Base-by-base conservation (phyloP, 164 flowering plant species). In the Magnolia officinalis region DNA sequence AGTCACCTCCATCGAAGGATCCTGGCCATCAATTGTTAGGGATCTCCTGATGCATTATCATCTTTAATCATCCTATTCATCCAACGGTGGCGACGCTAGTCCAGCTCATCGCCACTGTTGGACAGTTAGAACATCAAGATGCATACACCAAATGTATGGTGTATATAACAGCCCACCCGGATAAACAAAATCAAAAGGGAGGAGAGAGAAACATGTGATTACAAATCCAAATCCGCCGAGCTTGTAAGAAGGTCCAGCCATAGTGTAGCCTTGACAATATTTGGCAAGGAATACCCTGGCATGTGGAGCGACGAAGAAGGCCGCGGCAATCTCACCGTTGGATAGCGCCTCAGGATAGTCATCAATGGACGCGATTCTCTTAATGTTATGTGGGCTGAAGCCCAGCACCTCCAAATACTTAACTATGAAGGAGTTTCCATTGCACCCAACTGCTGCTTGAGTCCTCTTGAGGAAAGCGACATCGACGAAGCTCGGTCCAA, bases 271-370 rank as follows among this genome's bases (percentile, higher is more conserved):
- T 13, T 63, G 16, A 75, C 87, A 81, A 70, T 86, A 64, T 24
- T 50, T 70, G 18, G 78, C 76, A 29, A 89, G 81, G 23, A 89
- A 77, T 2, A 79, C 65, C 76, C 76, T 86, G 58, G 81, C 72
- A 72, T 83, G 83, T 8, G 89, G 89, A 37, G 72, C 74, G 71
- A 86, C 89, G 52, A 83, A 86, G 24, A 87, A 83, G 19, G 78
- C 83, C 2, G 88, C 90, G 8, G 80, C 74, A 19, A 89, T 75
- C 0, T 83, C 86, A 21, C 83, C 85, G 52, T 76, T 79, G 0
- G 29, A 63, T 6, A 89, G 72, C 0, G 77, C 74, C 16, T 72
- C 79, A n/a, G 82, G 72, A 8, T 31, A 79, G 19, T 69, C 71
- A 14, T 85, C 86, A 0, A 67, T n/a, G 16, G 84, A 74, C 29